phyloP scores from a whole-genome alignment of 768 basidiomycete genomes.

The Suillus occidentalis region DNA sequence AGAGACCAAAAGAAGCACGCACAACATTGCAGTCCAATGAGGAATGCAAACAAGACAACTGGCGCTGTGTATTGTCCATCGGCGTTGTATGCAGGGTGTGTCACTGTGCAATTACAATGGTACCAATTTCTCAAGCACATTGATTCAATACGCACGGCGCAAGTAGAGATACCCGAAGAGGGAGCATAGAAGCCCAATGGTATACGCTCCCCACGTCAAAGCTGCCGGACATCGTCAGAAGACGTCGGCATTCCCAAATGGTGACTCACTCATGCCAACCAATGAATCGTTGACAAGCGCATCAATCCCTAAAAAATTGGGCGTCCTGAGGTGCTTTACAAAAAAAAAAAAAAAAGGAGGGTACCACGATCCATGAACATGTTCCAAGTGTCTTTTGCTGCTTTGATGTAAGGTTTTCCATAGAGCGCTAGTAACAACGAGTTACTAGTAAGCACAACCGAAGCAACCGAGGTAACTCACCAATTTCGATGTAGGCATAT shows the following conservation, averaged over 20 bases:
- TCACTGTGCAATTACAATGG: slow-evolving; percentile 42
- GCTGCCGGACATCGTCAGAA: slow-evolving; percentile 37
- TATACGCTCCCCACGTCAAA: slow-evolving; percentile 79
- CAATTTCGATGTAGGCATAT: slow-evolving; percentile 85
- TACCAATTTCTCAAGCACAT: neutral
- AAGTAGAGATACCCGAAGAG: slow-evolving; percentile 80
- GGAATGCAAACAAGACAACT: slow-evolving; percentile 74
- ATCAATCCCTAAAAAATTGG: slow-evolving; percentile 48
- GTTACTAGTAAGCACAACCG: neutral
- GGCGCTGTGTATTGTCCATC: slow-evolving; percentile 78
- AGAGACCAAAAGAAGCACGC: slow-evolving; percentile 28
- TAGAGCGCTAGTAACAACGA: slow-evolving; percentile 56
- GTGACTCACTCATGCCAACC: slow-evolving; percentile 66
- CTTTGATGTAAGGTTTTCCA: slow-evolving; percentile 78
- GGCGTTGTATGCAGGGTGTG: slow-evolving; percentile 71
- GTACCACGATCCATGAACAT: slow-evolving; percentile 69
- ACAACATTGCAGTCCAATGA: slow-evolving; percentile 78
- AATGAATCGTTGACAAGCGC: slow-evolving; percentile 83
- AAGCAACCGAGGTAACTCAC: slow-evolving; percentile 32
- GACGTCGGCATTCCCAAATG: neutral
- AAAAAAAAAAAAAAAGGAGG: slow-evolving; percentile 5
- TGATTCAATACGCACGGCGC: slow-evolving; percentile 46
- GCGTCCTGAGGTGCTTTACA: neutral
- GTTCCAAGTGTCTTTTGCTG: slow-evolving; percentile 84
- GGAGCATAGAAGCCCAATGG: slow-evolving; percentile 69